phyloP scores from a whole-genome alignment of 768 basidiomycete genomes.

The Leccinum imitatum region DNA sequence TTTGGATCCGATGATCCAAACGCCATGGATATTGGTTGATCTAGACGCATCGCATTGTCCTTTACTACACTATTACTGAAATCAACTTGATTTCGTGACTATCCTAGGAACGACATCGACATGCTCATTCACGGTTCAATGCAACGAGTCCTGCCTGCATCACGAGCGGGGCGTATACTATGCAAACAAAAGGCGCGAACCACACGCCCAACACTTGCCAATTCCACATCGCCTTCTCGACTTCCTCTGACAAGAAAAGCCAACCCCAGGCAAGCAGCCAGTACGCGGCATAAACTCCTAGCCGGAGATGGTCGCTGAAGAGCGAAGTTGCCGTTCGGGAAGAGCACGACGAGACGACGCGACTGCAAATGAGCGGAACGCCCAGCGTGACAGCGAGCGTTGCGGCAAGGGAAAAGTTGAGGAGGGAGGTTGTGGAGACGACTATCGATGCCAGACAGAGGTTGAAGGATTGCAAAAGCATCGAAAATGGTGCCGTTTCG shows the following conservation, averaged over 20 bases:
- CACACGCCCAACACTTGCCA: constrained; percentile 81
- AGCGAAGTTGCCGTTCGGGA: constrained; percentile 18
- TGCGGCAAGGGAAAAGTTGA: constrained; percentile 91
- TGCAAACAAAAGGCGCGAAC: constrained; percentile 80
- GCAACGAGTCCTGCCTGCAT: constrained; percentile 68
- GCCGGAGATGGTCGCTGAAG: constrained; percentile 24
- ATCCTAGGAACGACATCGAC: constrained; percentile 1
- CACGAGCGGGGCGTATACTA: constrained; percentile 74
- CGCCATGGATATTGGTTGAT: constrained; percentile 34
- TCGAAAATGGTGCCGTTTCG: constrained; percentile 40
- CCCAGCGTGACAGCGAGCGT: constrained; percentile 64
- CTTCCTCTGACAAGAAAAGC: constrained; percentile 48
- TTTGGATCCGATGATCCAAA: constrained; percentile 51
- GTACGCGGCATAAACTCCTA: constrained; percentile 37
- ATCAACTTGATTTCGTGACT: background rate
- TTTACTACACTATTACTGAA: background rate
- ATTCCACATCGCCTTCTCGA: constrained; percentile 58
- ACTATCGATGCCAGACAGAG: constrained; percentile 84
- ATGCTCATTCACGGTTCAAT: constrained; percentile 24
- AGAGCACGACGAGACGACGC: constrained; percentile 33
- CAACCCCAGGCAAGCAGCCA: constrained; percentile 54
- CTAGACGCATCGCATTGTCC: background rate
- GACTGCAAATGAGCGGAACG: constrained; percentile 56
- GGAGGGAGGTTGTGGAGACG: constrained; percentile 80
- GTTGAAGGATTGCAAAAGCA: constrained; percentile 68